A percentile compares a stretch with the other conserved stretches of the same genome.
phyloP scores from a whole-genome alignment of 73 alveolate genomes.

The Paramecium caudatum region DNA sequence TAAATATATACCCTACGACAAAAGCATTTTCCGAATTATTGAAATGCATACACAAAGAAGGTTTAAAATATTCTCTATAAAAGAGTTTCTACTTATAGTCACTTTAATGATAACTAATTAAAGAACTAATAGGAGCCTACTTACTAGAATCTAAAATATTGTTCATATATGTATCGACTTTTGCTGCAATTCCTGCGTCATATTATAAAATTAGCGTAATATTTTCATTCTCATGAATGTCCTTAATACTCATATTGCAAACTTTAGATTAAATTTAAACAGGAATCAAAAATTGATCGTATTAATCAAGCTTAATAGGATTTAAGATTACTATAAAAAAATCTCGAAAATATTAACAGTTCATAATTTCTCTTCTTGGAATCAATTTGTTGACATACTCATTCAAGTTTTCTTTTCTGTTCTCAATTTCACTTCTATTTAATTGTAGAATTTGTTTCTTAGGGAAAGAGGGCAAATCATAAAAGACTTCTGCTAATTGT shows the following conservation, averaged over 20 bases:
- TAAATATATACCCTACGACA: neutral
- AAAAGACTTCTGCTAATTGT: constrained; percentile 44
- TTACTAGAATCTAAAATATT: constrained; percentile 13
- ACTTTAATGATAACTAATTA: neutral
- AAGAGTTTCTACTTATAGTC: neutral
- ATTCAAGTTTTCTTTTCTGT: constrained; percentile 47
- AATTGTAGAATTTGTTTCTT: constrained; percentile 1
- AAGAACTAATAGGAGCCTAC: constrained; percentile 3
- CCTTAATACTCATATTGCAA: constrained; percentile 57
- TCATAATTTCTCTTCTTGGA: constrained; percentile 21
- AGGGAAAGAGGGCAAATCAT: constrained; percentile 70
- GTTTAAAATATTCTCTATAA: neutral
- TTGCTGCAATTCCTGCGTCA: neutral
- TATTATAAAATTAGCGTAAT: neutral
- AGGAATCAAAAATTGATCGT: constrained; percentile 5
- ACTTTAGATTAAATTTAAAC: constrained; percentile 16
- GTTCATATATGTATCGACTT: constrained; percentile 12
- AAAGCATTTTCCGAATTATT: constrained; percentile 9
- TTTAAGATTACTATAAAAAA: neutral
- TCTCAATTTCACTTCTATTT: constrained; percentile 59
- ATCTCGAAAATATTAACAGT: constrained; percentile 44
- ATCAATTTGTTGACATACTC: constrained; percentile 55
- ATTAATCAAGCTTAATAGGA: neutral
- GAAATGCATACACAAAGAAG: neutral
- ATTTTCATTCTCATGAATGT: constrained; percentile 33